Evolutionary conservation across 2,329 filamentous ascomycete genomes (phyloP).

Genomic region (Juglanconis juglandina): DNA sequence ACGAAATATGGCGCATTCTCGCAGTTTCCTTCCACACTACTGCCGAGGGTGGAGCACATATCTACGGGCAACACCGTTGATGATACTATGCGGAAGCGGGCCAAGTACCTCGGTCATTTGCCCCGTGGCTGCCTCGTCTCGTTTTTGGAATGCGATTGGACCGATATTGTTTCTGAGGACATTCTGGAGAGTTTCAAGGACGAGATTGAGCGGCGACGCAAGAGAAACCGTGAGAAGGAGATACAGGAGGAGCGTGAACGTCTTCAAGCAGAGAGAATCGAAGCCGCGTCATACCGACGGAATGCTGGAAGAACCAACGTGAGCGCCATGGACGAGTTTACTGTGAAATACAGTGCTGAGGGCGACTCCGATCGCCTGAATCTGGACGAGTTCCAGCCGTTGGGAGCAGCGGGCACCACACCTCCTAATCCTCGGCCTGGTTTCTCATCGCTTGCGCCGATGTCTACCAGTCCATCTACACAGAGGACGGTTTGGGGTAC

Average conservation of each 20-base stretch:
- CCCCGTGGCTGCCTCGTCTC: slow-evolving; percentile 87
- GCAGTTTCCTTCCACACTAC: slow-evolving; percentile 76
- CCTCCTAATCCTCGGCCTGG: slow-evolving; percentile 57
- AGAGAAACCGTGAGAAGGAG: slow-evolving; percentile 78
- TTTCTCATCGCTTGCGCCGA: slow-evolving; percentile 68
- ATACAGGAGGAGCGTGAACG: slow-evolving; percentile 82
- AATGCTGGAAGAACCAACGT: slow-evolving; percentile 35
- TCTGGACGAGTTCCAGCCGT: slow-evolving; percentile 62
- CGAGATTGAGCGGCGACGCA: slow-evolving; percentile 74
- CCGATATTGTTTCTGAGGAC: slow-evolving; percentile 75
- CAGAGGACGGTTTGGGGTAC: slow-evolving; percentile 93
- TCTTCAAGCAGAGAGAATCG: slow-evolving; percentile 74
- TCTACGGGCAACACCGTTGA: slow-evolving; percentile 86
- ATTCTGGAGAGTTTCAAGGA: slow-evolving; percentile 71
- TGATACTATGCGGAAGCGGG: slow-evolving; percentile 75
- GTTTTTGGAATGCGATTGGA: slow-evolving; percentile 94
- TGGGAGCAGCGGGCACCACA: slow-evolving; percentile 50
- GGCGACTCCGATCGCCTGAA: slow-evolving; percentile 36
- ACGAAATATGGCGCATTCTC: slow-evolving; percentile 81
- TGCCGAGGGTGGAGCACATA: slow-evolving; percentile 84
- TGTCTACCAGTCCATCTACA: slow-evolving; percentile 76
- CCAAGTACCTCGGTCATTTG: slow-evolving; percentile 83
- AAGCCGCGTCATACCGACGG: slow-evolving; percentile 65
- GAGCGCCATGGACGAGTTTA: slow-evolving; percentile 38
- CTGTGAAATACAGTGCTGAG: slow-evolving; percentile 27